These are phyloP conservation scores for Trifolium pratense DNA, from an alignment of 306 rosid genomes.

Conservation along the genomic window DNA sequence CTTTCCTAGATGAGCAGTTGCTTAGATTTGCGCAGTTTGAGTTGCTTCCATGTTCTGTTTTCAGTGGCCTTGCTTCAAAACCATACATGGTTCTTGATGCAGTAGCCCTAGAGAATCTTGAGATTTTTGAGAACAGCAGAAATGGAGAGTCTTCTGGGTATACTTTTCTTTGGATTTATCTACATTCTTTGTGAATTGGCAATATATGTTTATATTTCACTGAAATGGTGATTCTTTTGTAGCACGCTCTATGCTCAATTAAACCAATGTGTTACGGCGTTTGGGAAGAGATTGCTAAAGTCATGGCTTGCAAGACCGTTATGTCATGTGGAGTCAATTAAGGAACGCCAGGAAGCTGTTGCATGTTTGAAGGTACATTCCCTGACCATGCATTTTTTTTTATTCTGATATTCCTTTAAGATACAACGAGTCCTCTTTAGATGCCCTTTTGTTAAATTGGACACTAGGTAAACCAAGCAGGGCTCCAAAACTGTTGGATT, in stretches of 20 bases:
- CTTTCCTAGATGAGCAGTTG: constrained; percentile 80
- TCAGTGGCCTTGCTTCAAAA: constrained; percentile 61
- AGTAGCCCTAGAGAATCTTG: constrained; percentile 93
- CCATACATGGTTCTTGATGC: constrained; percentile 95
- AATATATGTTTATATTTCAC: constrained; percentile 37
- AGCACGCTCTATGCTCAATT: constrained; percentile 88
- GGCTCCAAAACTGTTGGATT: constrained; percentile 7
- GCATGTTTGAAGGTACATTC: constrained; percentile 72
- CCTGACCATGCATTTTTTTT: constrained; percentile 34
- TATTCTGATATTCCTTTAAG: constrained; percentile 33
- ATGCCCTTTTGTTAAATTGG: constrained; percentile 6
- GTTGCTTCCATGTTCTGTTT: constrained; percentile 78
- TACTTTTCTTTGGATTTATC: constrained; percentile 38
- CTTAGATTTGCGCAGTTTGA: constrained; percentile 90
- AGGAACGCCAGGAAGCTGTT: constrained; percentile 86
- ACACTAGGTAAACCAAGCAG: constrained; percentile 21
- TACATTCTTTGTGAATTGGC: neutral
- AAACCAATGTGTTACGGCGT: constrained; percentile 91
- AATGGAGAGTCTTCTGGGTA: constrained; percentile 94
- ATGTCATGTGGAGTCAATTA: constrained; percentile 67
- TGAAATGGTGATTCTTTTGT: constrained; percentile 45
- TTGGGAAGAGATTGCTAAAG: constrained; percentile 92
- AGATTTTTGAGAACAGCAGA: constrained; percentile 88
- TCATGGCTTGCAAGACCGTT: constrained; percentile 97
- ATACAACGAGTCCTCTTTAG: neutral